A percentile compares a stretch with the other conserved stretches of the same genome.
phyloP scores from a whole-genome alignment of 2,329 filamentous ascomycete genomes.

The Exophiala sp. region DNA sequence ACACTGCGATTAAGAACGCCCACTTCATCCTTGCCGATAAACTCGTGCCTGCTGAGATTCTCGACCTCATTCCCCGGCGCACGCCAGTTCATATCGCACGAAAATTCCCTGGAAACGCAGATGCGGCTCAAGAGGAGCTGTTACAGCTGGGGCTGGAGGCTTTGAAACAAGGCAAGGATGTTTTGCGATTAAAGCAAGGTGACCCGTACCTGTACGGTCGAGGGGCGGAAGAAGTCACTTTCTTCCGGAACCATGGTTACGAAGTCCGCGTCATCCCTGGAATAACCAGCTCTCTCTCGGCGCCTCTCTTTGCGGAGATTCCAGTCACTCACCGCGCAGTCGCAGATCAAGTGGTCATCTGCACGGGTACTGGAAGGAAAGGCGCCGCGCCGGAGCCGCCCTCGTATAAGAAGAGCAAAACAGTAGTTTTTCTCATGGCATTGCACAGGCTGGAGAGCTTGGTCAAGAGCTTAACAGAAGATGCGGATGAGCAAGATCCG shows the following conservation, averaged over 20 bases:
- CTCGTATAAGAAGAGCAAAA: constrained; percentile 67
- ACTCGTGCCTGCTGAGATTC: constrained; percentile 65
- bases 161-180: constrained; percentile 63
- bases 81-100: constrained; percentile 87
- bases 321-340: constrained; percentile 84
- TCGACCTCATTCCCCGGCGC: constrained; percentile 83
- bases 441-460: constrained; percentile 75
- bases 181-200: constrained; percentile 88
- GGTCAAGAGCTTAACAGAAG: constrained; percentile 59
- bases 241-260: constrained; percentile 68
- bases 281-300: constrained; percentile 80
- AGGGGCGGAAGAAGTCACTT: constrained; percentile 85
- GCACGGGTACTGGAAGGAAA: constrained; percentile 90
- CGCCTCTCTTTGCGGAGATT: constrained; percentile 80
- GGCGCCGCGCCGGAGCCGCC: constrained; percentile 77
- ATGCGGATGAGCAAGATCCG: constrained; percentile 20
- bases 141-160: constrained; percentile 69
- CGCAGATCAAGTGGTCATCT: constrained; percentile 89
- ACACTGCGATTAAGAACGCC: constrained; percentile 44
- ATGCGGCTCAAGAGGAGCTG: constrained; percentile 85
- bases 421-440: constrained; percentile 92
- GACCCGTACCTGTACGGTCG: constrained; percentile 95
- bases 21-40: constrained; percentile 50
- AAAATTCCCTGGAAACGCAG: constrained; percentile 96
- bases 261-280: constrained; percentile 73